Conservation (phyloP, 305 asterid species). For the Nicotiana rustica region DNA sequence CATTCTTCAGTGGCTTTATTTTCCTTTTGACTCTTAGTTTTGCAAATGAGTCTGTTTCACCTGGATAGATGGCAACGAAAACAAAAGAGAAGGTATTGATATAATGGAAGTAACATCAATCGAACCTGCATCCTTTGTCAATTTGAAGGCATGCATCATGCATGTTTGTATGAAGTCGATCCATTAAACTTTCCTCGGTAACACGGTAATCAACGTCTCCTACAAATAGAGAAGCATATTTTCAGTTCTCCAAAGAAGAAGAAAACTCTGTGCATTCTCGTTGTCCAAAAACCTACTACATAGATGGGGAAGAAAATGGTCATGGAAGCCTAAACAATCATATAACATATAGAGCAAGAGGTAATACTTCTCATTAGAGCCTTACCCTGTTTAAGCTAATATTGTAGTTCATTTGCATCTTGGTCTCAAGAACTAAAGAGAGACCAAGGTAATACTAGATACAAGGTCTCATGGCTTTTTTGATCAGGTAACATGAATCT, state of each 20-base stretch:
- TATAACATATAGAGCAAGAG: not conserved
- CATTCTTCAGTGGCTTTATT: not conserved
- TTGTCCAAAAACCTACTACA: not conserved
- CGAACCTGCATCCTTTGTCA: constrained; percentile 75
- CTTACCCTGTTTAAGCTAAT: constrained; percentile 3
- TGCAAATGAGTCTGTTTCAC: not conserved
- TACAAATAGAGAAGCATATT: constrained; percentile 35
- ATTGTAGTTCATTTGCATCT: not conserved
- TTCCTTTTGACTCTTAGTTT: not conserved
- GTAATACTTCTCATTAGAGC: constrained; percentile 15
- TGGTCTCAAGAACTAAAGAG: constrained; percentile 26
- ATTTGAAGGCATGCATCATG: constrained; percentile 78
- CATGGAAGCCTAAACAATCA: not conserved
- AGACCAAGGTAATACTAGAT: constrained; percentile 11
- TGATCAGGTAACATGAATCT: no score
- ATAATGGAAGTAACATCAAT: constrained; percentile 12
- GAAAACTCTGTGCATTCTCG: constrained; percentile 21
- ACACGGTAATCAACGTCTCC: constrained; percentile 75
- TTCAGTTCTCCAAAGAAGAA: not conserved
- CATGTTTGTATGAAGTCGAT: constrained; percentile 78
- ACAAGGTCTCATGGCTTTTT: not conserved
- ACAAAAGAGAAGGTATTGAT: not conserved
- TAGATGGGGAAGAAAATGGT: not conserved
- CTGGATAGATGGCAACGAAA: not conserved
- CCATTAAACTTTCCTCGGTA: constrained; percentile 79